phyloP scores from a whole-genome alignment of 2,329 filamentous ascomycete genomes.

The Lachnellula hyalina region DNA sequence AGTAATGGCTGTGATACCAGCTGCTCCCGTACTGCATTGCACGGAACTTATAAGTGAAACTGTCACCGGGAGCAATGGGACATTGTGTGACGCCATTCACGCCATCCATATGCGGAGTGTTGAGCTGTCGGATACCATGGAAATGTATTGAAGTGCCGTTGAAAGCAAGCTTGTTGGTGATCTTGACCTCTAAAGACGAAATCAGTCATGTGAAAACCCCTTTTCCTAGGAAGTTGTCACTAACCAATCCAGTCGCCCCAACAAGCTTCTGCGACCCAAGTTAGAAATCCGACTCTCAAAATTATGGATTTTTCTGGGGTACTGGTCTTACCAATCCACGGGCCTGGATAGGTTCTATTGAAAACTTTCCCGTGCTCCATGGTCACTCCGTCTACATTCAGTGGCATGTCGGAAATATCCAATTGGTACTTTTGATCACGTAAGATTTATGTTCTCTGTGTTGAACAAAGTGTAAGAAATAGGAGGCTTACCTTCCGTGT shows the following conservation, averaged over 20 bases:
- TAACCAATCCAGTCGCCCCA: constrained; percentile 28
- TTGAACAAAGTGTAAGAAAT: too few relatives aligned
- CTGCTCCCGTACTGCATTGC: constrained; percentile 38
- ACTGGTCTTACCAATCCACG: too few relatives aligned
- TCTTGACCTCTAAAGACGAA: constrained; percentile 14
- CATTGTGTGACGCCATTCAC: constrained; percentile 36
- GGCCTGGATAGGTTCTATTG: too few relatives aligned
- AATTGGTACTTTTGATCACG: too few relatives aligned
- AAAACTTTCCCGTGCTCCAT: too few relatives aligned
- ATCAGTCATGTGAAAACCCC: background rate
- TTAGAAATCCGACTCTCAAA: too few relatives aligned
- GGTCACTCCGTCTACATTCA: too few relatives aligned
- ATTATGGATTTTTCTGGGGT: too few relatives aligned
- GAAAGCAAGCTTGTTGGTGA: constrained; percentile 24
- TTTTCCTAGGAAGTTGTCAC: background rate
- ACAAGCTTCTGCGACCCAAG: background rate
- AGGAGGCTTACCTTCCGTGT: too few relatives aligned
- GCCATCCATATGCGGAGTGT: constrained; percentile 36
- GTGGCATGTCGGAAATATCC: too few relatives aligned
- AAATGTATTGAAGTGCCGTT: constrained; percentile 45
- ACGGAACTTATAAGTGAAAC: constrained; percentile 21
- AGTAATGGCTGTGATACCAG: constrained; percentile 56
- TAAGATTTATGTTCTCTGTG: too few relatives aligned
- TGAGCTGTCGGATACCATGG: constrained; percentile 41
- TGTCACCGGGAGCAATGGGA: constrained; percentile 42